Evolutionary conservation across 139 green algal genomes (phyloP), one percentile per base, ranked within the genome.

Genomic region (Yamagishiella unicocca): DNA sequence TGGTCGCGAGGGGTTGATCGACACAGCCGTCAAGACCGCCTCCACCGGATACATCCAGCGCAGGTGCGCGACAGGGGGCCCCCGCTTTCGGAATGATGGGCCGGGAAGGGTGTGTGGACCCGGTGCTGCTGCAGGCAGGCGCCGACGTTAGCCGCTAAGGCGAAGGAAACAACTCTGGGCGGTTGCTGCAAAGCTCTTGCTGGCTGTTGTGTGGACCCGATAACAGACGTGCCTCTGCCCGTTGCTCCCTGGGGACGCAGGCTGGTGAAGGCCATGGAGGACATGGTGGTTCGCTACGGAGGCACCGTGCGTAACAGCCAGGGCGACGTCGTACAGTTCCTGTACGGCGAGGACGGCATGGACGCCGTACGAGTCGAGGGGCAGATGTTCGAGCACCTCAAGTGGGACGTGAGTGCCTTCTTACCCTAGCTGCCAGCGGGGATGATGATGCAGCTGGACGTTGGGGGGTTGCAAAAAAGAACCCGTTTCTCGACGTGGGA

Each of bases 291-390:
- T 67, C 95, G 95, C 81, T 94, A 84, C 58, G 98, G 99, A 77
- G 95, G 96, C 55, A 99, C 98, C 0, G 97, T 99, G 68, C 92
- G 98, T 45, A 99, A 98, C 66, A 93, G 91, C 27, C 72, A 93
- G 37, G 98, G 98, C 31, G 93, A 97, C 33, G 94, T 98, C 43
- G 92, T 98, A 64, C 98, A 99, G 94, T 99, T 99, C 88, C 89
- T 99, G 88, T 99, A 99, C 88, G 98, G 98, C 46, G 98, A 99
- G 92, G 98, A 99, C 77, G 98, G 98, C 86, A 99, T 99, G 97
- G 98, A 99, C 61, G 98, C 94, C 27, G 94, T 95, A 17, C 91
- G 90, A 67, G 97, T 99, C 54, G 98, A 99, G 94, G 85, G 87
- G 3, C 97, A 99, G 93, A 93, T 90, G 72, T 86, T 99, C 38